Evolutionary conservation across 2,329 filamentous ascomycete genomes (phyloP).

Genomic region (Botrytis galanthina): DNA sequence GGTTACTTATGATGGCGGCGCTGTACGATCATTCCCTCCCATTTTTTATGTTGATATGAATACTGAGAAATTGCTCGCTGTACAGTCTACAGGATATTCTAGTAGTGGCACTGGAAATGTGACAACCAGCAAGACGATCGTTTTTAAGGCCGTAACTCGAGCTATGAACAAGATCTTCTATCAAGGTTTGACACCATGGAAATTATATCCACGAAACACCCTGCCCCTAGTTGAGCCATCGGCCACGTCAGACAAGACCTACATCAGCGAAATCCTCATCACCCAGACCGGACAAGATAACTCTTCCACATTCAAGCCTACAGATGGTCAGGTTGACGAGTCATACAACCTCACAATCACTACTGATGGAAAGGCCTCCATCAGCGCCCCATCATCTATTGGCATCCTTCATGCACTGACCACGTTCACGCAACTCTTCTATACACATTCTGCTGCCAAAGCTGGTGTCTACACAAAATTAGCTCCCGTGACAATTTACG

Average conservation of each 20-base stretch:
- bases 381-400: conserved; percentile 63
- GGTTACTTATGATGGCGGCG: conserved; percentile 58
- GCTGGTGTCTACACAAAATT: conserved; percentile 63
- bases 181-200: conserved; percentile 74
- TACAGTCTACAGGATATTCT: conserved; percentile 22
- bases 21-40: conserved; percentile 50
- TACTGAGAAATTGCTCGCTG: conserved; percentile 34
- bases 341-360: conserved; percentile 68
- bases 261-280: conserved; percentile 60
- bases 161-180: conserved; percentile 63
- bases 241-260: conserved; percentile 44
- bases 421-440: conserved; percentile 79
- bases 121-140: conserved; percentile 49
- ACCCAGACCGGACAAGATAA: conserved; percentile 57
- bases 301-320: conserved; percentile 55
- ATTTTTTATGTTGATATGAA: conserved; percentile 22
- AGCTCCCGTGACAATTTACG: conserved; percentile 70
- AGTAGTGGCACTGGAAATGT: conserved; percentile 1
- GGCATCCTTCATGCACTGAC: conserved; percentile 73
- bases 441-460: conserved; percentile 57
- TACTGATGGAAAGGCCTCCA: conserved; percentile 55
- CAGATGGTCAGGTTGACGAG: conserved; percentile 67
- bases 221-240: conserved; percentile 62
- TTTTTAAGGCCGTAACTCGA: conserved; percentile 56
- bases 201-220: conserved; percentile 61